phyloP scores from a whole-genome alignment of 306 rosid species.

The Prunus campanulata region DNA sequence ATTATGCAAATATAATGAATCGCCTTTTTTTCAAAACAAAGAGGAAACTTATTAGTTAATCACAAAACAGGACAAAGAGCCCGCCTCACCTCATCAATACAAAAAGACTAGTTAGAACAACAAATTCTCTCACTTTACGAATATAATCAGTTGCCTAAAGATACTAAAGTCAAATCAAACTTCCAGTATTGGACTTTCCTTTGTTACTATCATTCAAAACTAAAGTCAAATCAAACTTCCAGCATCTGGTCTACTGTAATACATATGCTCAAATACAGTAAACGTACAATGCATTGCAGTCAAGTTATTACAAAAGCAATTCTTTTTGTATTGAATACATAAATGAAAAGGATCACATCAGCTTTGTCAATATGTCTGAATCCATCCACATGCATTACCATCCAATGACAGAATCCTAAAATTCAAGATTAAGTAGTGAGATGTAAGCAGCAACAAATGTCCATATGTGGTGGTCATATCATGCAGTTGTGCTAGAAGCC shows the following conservation, averaged over 20 bases:
- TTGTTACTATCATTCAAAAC: neutral
- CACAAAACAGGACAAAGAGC: no score
- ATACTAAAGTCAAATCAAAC: no score
- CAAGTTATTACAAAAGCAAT: neutral
- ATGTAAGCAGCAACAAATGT: neutral
- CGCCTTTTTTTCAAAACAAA: no score
- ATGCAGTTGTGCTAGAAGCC: neutral
- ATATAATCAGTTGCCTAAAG: no score
- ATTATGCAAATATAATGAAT: no score
- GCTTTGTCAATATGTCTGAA: neutral
- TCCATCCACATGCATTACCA: neutral
- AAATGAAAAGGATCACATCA: neutral
- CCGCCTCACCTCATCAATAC: no score
- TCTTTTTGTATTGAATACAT: neutral
- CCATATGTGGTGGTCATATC: constrained; percentile 8
- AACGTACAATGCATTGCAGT: neutral
- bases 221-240: neutral
- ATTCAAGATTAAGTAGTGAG: neutral
- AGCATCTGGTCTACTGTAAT: neutral
- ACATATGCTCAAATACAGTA: neutral
- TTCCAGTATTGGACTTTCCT: neutral
- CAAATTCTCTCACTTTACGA: no score
- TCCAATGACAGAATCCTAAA: neutral
- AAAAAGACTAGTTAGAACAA: no score
- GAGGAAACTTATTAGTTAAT: no score